Evolutionary conservation across 192 early-diverging fungal species (phyloP).

Genomic region (Coemansia sp.): DNA sequence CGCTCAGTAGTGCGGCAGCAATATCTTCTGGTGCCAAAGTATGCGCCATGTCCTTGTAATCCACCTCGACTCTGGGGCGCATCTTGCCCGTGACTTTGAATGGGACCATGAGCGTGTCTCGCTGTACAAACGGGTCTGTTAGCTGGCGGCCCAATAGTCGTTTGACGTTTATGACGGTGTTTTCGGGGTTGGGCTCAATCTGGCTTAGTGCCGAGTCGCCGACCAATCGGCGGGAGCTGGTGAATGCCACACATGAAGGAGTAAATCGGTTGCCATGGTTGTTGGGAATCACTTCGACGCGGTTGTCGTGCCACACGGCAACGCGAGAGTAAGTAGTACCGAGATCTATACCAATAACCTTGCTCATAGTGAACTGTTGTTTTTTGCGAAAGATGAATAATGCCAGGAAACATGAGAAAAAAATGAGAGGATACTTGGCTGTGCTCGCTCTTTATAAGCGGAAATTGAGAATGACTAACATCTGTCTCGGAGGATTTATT

Average conservation of each 20-base stretch:
- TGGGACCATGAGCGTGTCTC: constrained; percentile 98
- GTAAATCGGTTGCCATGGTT: constrained; percentile 99
- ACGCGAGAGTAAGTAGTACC: constrained; percentile 64
- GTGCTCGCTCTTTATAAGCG: neutral
- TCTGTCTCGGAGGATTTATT: neutral
- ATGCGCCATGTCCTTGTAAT: constrained; percentile 96
- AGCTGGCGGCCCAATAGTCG: constrained; percentile 93
- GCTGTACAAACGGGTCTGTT: constrained; percentile 87
- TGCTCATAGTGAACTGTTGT: constrained; percentile 34
- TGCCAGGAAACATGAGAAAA: neutral
- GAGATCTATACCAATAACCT: constrained; percentile 65
- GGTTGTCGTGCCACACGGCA: constrained; percentile 71
- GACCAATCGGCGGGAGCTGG: constrained; percentile 94
- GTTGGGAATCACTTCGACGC: constrained; percentile 97
- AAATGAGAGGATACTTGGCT: neutral
- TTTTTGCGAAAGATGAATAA: neutral
- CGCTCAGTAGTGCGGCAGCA: constrained; percentile 92
- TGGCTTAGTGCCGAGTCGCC: constrained; percentile 99
- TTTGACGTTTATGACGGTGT: constrained; percentile 99
- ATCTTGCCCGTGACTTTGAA: constrained; percentile 92
- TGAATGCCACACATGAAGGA: constrained; percentile 95
- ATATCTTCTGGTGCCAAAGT: constrained; percentile 94
- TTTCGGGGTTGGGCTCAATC: constrained; percentile 96
- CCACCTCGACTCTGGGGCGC: constrained; percentile 80
- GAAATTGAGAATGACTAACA: neutral